Conservation (phyloP, 129 eudicot genomes). For the Silybum marianum region DNA sequence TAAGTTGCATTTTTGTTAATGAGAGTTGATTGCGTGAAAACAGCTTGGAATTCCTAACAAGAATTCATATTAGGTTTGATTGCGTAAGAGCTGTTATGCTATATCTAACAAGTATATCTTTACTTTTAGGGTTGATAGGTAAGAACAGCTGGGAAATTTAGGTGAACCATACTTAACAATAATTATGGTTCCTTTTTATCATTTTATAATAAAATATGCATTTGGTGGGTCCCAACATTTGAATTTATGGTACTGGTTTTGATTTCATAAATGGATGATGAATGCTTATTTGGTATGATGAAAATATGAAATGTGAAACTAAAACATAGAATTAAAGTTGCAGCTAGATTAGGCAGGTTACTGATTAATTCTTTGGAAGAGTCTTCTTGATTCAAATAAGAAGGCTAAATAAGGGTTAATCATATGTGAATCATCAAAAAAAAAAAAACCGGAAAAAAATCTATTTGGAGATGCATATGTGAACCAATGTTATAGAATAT, state of each 20-base stretch:
- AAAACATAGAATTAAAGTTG: not conserved
- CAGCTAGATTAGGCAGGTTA: constrained; percentile 10
- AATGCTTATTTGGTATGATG: not conserved
- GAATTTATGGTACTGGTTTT: constrained; percentile 6
- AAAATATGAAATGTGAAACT: not conserved
- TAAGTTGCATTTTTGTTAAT: not conserved
- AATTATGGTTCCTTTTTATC: constrained; percentile 1
- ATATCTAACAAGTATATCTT: not conserved
- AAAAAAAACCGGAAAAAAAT: too few relatives aligned
- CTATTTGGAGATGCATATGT: too few relatives aligned
- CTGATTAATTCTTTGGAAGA: too few relatives aligned
- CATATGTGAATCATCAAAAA: too few relatives aligned
- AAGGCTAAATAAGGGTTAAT: too few relatives aligned
- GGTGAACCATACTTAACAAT: constrained; percentile 23
- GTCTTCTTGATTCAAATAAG: too few relatives aligned
- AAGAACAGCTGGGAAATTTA: constrained; percentile 27
- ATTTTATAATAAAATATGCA: constrained; percentile 4
- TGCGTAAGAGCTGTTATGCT: constrained; percentile 8
- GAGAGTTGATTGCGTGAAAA: not conserved
- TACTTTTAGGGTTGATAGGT: constrained; percentile 10
- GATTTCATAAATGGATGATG: not conserved
- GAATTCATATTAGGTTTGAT: constrained; percentile 4
- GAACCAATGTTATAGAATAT: too few relatives aligned
- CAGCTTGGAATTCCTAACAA: not conserved
- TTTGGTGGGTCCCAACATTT: constrained; percentile 13